Evolutionary conservation across 2,329 filamentous ascomycete species (phyloP).

Genomic region (Onygenales sp.): DNA sequence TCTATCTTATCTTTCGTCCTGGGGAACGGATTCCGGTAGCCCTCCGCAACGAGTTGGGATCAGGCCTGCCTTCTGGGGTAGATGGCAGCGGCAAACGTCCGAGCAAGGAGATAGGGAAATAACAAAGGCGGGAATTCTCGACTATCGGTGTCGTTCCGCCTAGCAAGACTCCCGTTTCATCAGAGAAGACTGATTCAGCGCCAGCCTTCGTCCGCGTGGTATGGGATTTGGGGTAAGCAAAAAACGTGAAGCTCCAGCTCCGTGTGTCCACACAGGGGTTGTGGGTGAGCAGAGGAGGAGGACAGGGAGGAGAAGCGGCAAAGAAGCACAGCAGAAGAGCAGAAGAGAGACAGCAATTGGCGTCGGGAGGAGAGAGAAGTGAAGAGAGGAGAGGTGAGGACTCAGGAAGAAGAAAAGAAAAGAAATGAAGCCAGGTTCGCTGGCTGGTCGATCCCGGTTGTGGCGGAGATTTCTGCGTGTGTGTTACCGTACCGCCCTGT

Average conservation of each 20-base stretch:
- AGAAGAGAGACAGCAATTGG: neutral
- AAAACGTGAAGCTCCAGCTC: too few species aligned
- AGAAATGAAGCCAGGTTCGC: neutral
- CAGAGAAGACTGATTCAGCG: constrained; percentile 9
- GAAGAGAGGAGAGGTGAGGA: neutral
- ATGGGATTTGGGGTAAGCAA: neutral
- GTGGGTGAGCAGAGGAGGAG: neutral
- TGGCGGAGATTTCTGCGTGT: constrained; percentile 2
- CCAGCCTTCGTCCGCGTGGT: constrained; percentile 1
- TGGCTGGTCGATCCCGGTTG: neutral
- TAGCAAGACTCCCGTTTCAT: constrained; percentile 12
- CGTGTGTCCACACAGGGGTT: too few species aligned
- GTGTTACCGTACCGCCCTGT: too few species aligned
- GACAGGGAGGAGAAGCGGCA: neutral
- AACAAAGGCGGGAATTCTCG: constrained; percentile 12
- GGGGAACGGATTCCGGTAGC: too few species aligned
- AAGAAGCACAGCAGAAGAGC: neutral
- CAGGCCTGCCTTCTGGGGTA: too few species aligned
- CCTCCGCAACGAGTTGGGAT: too few species aligned
- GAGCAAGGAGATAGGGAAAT: neutral
- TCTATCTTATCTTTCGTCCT: neutral
- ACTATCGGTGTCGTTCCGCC: constrained; percentile 14
- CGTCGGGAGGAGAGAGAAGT: neutral
- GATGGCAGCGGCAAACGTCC: too few species aligned
- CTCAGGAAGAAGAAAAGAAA: neutral